Evolutionary conservation across 1,284 basidiomycete genomes (phyloP).

Genomic region (Leucoagaricus sp.): DNA sequence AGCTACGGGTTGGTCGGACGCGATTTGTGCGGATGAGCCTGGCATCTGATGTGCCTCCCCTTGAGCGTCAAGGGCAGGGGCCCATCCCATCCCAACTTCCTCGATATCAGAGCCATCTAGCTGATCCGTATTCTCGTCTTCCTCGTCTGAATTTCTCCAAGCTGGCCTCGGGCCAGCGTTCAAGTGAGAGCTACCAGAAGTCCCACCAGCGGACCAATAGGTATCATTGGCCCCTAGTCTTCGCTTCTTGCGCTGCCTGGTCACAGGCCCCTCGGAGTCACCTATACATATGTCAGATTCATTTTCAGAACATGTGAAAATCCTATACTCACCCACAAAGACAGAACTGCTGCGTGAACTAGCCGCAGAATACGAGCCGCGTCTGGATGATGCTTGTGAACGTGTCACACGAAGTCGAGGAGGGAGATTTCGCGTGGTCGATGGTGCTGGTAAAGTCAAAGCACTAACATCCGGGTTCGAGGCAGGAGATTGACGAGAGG

Average conservation of each 20-base stretch:
- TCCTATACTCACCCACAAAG: neutral
- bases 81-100: too few species aligned
- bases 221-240: neutral
- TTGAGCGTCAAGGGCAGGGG: too few species aligned
- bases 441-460: conserved; percentile 20
- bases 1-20: neutral
- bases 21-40: neutral
- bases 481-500: neutral
- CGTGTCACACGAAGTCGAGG: conserved; percentile 16
- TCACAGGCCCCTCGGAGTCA: neutral
- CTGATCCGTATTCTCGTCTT: conserved; percentile 7
- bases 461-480: conserved; percentile 7
- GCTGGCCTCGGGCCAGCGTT: conserved; percentile 1
- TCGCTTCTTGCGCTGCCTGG: conserved; percentile 5
- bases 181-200: neutral
- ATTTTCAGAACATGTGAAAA: too few species aligned
- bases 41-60: neutral
- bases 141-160: conserved; percentile 5
- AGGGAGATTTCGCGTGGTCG: conserved; percentile 21
- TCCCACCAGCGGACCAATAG: neutral
- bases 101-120: conserved; percentile 1
- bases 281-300: neutral
- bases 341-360: conserved; percentile 15
- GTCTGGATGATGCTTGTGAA: conserved; percentile 20
- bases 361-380: conserved; percentile 19